Conservation (phyloP, 306 rosid genomes). For the Quillaja saponaria region DNA sequence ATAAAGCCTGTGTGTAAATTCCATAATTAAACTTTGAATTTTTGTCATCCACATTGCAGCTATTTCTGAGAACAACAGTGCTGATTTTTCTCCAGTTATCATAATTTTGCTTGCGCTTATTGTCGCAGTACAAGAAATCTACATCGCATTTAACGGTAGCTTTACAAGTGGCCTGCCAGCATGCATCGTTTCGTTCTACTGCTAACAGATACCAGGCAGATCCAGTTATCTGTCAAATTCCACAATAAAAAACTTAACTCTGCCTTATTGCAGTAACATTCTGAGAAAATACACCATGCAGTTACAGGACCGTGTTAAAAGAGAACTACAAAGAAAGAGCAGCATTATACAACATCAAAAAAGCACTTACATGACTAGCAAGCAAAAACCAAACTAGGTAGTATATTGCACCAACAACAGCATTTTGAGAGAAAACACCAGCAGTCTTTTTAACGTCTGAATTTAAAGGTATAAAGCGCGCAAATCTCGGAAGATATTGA, state of each 20-base stretch:
- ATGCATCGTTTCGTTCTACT: constrained; percentile 70
- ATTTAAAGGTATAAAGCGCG: constrained; percentile 71
- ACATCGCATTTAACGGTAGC: constrained; percentile 37
- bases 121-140: constrained; percentile 63
- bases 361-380: constrained; percentile 77
- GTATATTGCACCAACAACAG: constrained; percentile 79
- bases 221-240: constrained; percentile 60
- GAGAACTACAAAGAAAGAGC: constrained; percentile 11
- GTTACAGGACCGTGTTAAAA: background rate
- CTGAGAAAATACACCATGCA: background rate
- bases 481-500: constrained; percentile 76
- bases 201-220: constrained; percentile 85
- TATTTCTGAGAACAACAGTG: constrained; percentile 35
- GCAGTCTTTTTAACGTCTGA: constrained; percentile 84
- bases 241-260: background rate
- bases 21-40: constrained; percentile 58
- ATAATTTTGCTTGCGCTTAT: constrained; percentile 42
- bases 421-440: constrained; percentile 83
- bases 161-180: constrained; percentile 67
- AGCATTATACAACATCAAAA: constrained; percentile 5
- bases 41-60: constrained; percentile 40
- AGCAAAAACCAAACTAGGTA: constrained; percentile 84
- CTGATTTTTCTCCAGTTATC: constrained; percentile 52
- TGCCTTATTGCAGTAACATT: background rate
- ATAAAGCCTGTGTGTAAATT: constrained; percentile 63